Evolutionary conservation across 345 rosid species (phyloP).

Genomic region (Ceriops tagal): DNA sequence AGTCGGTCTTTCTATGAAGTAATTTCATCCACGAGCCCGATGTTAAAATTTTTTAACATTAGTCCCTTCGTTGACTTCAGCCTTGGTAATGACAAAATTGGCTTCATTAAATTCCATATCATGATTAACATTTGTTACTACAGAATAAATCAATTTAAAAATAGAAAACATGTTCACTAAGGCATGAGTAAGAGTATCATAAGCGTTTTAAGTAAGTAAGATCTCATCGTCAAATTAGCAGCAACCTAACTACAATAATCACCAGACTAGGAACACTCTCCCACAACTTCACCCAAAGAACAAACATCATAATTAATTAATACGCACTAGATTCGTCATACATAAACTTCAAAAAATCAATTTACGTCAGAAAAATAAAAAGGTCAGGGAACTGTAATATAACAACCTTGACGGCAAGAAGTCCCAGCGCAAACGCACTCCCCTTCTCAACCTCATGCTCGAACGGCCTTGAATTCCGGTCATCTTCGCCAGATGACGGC

Average conservation of each 20-base stretch:
- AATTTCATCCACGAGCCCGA: neutral
- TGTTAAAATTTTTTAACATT: neutral
- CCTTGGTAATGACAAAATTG: neutral
- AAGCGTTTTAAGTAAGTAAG: neutral
- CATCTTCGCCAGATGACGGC: conserved; percentile 60
- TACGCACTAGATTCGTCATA: no score
- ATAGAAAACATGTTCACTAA: neutral
- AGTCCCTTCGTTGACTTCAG: neutral
- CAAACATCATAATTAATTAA: neutral
- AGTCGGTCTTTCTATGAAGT: neutral
- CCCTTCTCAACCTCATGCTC: conserved; percentile 99
- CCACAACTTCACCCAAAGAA: no score
- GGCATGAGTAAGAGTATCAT: neutral
- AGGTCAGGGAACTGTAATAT: neutral
- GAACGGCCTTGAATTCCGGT: conserved; percentile 50
- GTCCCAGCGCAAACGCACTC: conserved; percentile 94
- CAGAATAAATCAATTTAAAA: conserved; percentile 4
- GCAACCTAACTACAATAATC: no score
- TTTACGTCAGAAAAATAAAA: neutral
- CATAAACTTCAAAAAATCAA: no score
- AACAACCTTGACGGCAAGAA: conserved; percentile 88
- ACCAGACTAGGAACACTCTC: no score
- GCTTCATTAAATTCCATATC: neutral
- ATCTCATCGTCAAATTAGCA: no score
- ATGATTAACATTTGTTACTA: neutral